These are phyloP conservation scores for Cordyceps tenuipes DNA, from an alignment of 2,329 filamentous ascomycete genomes.

Conservation along the genomic window DNA sequence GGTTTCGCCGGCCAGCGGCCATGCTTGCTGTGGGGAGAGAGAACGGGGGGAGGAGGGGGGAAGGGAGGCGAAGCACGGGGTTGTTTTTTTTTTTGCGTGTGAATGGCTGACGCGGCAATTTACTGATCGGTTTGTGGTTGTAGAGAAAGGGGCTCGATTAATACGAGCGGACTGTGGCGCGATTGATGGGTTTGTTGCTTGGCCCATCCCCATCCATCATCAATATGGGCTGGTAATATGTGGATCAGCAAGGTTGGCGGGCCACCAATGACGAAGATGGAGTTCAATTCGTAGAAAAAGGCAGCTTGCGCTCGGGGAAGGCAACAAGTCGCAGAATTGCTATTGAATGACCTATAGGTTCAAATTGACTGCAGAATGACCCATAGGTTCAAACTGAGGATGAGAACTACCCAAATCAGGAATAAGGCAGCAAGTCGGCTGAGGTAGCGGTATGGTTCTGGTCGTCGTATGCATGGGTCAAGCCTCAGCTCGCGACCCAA, in stretches of 20 bases:
- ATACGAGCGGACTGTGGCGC: not conserved
- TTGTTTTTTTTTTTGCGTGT: not conserved
- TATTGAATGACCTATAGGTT: not conserved
- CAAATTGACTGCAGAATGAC: too few species aligned
- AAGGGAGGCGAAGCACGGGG: not conserved
- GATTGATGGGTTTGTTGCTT: not conserved
- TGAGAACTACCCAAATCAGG: not conserved
- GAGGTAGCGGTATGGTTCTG: not conserved
- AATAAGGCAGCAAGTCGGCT: not conserved
- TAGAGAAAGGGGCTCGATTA: not conserved
- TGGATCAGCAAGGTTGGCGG: not conserved
- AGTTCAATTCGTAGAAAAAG: too few species aligned
- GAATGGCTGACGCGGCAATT: not conserved
- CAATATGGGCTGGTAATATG: not conserved
- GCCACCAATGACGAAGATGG: not conserved
- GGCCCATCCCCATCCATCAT: not conserved
- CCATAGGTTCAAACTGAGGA: not conserved
- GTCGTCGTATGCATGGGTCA: too few species aligned
- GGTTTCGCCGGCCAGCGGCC: slow-evolving; percentile 24
- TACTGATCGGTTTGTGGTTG: not conserved
- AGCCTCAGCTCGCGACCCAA: not conserved
- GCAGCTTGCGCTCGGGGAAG: not conserved
- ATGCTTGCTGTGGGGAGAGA: not conserved
- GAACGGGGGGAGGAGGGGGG: too few species aligned
- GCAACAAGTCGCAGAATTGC: not conserved